Evolutionary conservation across 495 filamentous ascomycete species (phyloP).

Genomic region (Aspergillus ellipticus): DNA sequence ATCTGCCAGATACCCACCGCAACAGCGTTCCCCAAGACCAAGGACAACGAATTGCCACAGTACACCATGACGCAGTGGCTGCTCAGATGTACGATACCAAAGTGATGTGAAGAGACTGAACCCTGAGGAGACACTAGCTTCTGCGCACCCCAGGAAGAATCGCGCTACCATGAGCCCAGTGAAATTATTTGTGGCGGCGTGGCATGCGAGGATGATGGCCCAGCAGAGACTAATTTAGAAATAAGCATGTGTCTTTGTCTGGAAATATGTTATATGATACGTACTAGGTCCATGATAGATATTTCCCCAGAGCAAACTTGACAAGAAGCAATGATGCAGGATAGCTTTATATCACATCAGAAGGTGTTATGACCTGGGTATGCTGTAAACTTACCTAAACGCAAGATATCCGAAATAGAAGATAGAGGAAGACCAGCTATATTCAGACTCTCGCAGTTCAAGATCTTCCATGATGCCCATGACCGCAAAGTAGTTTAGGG

Average conservation of each 20-base stretch:
- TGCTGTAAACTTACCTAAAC: slow-evolving; percentile 28
- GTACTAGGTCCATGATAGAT: slow-evolving; percentile 48
- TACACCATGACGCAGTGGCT: too few species aligned
- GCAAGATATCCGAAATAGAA: slow-evolving; percentile 60
- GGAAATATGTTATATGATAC: slow-evolving; percentile 23
- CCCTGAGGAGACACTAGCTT: slow-evolving; percentile 36
- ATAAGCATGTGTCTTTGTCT: background rate
- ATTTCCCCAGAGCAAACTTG: slow-evolving; percentile 37
- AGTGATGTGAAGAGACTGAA: too few species aligned
- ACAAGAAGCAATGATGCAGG: slow-evolving; percentile 40
- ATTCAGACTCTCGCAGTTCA: slow-evolving; percentile 46
- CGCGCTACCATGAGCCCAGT: slow-evolving; percentile 42
- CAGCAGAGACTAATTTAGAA: slow-evolving; percentile 21
- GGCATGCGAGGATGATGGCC: slow-evolving; percentile 46
- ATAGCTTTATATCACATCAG: background rate
- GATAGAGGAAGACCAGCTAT: slow-evolving; percentile 49
- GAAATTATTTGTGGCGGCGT: slow-evolving; percentile 46
- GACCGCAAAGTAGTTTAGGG: slow-evolving; percentile 30
- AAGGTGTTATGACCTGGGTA: too few species aligned
- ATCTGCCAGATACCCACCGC: too few species aligned
- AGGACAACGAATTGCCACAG: too few species aligned
- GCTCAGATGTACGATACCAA: too few species aligned
- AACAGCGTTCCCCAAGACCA: too few species aligned
- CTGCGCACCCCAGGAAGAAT: slow-evolving; percentile 47
- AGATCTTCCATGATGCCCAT: slow-evolving; percentile 43